Percentiles rank a stretch among this genome's conserved stretches.
Conservation (phyloP, 2,329 filamentous ascomycete genomes). For the Falciphora oryzae region DNA sequence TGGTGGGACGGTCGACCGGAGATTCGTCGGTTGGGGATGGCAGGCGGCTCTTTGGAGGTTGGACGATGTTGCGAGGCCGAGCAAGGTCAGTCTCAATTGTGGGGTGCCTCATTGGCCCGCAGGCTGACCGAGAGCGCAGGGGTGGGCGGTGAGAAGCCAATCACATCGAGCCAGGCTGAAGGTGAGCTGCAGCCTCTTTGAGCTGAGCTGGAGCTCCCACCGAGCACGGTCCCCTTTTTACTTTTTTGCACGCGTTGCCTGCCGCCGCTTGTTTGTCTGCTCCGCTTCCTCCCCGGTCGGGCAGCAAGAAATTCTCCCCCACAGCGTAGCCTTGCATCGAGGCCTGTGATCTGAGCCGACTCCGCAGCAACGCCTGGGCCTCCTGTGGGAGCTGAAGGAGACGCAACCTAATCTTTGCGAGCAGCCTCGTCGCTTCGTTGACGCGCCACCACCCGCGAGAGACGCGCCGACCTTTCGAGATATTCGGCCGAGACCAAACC, state of each 20-base stretch:
- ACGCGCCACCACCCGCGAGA: background rate
- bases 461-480: background rate
- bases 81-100: slow-evolving; percentile 7
- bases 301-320: background rate
- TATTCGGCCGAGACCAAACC: background rate
- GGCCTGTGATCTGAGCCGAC: background rate
- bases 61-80: background rate
- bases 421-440: background rate
- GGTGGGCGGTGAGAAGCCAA: slow-evolving; percentile 13
- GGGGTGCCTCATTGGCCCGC: slow-evolving; percentile 17
- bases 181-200: background rate
- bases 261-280: background rate
- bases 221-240: background rate
- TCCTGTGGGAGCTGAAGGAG: background rate
- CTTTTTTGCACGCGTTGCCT: background rate
- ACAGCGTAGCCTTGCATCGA: background rate
- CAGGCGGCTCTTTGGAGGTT: slow-evolving; percentile 13
- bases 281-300: background rate
- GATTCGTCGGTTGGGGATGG: slow-evolving; percentile 13
- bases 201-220: background rate
- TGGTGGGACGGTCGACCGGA: slow-evolving; percentile 18
- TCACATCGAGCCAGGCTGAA: slow-evolving; percentile 10
- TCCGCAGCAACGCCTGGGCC: background rate
- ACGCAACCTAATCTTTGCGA: background rate
- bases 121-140: slow-evolving; percentile 8